Evolutionary conservation across 2,329 filamentous ascomycete species (phyloP).

Genomic region (Xylaria sp.): DNA sequence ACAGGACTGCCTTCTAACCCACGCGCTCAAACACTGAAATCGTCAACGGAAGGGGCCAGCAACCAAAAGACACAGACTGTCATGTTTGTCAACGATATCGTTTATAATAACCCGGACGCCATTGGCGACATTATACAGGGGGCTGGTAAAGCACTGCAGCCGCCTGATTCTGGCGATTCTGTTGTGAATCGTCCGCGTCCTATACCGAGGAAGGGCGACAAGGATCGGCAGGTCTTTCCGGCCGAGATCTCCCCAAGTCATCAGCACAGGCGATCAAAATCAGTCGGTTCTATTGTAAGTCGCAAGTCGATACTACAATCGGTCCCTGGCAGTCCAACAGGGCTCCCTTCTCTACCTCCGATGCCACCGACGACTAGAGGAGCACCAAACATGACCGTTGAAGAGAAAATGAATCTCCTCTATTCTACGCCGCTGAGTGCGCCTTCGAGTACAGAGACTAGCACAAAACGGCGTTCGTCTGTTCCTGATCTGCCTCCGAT

Average conservation of each 20-base stretch:
- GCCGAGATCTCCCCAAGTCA: slow-evolving; percentile 54
- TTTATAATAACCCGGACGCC: slow-evolving; percentile 62
- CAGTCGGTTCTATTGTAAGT: slow-evolving; percentile 57
- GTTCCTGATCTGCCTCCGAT: slow-evolving; percentile 58
- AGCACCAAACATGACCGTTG: slow-evolving; percentile 65
- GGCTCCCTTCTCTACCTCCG: slow-evolving; percentile 63
- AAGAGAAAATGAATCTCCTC: slow-evolving; percentile 66
- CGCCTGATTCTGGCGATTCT: slow-evolving; percentile 50
- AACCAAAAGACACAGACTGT: slow-evolving; percentile 58
- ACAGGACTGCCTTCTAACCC: slow-evolving; percentile 62
- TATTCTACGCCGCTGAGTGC: slow-evolving; percentile 55
- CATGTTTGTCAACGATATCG: slow-evolving; percentile 66
- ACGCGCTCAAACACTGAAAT: slow-evolving; percentile 51
- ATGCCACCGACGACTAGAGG: slow-evolving; percentile 57
- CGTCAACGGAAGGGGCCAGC: slow-evolving; percentile 45
- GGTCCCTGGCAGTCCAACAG: slow-evolving; percentile 58
- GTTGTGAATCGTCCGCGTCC: slow-evolving; percentile 66
- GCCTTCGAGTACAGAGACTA: slow-evolving; percentile 28
- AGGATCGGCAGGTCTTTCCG: slow-evolving; percentile 60
- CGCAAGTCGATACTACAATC: slow-evolving; percentile 59
- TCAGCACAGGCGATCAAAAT: slow-evolving; percentile 61
- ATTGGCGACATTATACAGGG: slow-evolving; percentile 62
- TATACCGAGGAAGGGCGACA: slow-evolving; percentile 60
- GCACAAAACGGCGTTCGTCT: slow-evolving; percentile 51
- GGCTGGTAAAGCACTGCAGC: slow-evolving; percentile 49